These are phyloP conservation scores for Tolypocladium pustulatum DNA, from an alignment of 2,329 filamentous ascomycete genomes.

Conservation along the genomic window DNA sequence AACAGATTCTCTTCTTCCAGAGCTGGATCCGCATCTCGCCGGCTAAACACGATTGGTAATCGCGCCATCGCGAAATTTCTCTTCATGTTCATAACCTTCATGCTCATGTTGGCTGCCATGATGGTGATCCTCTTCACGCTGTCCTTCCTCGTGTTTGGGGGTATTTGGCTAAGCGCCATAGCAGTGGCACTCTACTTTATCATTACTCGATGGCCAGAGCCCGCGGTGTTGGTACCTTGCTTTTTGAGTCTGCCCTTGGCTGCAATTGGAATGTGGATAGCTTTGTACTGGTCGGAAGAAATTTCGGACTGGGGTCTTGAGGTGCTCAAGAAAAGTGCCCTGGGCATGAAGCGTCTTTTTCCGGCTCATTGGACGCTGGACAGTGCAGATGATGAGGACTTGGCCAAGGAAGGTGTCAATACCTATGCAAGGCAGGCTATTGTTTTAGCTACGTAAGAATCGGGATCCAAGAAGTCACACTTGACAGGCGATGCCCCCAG, in stretches of 20 bases:
- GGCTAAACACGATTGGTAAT: constrained; percentile 15
- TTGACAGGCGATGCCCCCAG: not conserved
- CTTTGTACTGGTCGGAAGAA: constrained; percentile 6
- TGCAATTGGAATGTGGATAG: constrained; percentile 1
- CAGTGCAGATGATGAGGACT: constrained; percentile 10
- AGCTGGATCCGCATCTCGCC: constrained; percentile 9
- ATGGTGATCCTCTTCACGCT: not conserved
- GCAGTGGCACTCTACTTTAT: constrained; percentile 16
- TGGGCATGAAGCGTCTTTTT: not conserved
- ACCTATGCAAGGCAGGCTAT: constrained; percentile 9
- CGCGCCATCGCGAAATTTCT: constrained; percentile 13
- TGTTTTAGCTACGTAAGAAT: constrained; percentile 1
- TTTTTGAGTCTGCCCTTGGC: constrained; percentile 11
- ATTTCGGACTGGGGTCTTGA: not conserved
- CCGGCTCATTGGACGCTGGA: constrained; percentile 8
- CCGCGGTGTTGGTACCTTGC: constrained; percentile 13
- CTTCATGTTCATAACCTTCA: not conserved
- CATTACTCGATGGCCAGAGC: constrained; percentile 16
- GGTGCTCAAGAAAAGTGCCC: not conserved
- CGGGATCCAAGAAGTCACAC: not conserved
- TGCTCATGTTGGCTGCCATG: not conserved
- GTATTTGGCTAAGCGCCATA: constrained; percentile 9
- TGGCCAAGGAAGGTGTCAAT: constrained; percentile 10
- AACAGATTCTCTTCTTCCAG: constrained; percentile 14
- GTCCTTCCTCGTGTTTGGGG: constrained; percentile 4